Conservation (phyloP, 2,329 filamentous ascomycete species). For the Polytolypa hystricis region DNA sequence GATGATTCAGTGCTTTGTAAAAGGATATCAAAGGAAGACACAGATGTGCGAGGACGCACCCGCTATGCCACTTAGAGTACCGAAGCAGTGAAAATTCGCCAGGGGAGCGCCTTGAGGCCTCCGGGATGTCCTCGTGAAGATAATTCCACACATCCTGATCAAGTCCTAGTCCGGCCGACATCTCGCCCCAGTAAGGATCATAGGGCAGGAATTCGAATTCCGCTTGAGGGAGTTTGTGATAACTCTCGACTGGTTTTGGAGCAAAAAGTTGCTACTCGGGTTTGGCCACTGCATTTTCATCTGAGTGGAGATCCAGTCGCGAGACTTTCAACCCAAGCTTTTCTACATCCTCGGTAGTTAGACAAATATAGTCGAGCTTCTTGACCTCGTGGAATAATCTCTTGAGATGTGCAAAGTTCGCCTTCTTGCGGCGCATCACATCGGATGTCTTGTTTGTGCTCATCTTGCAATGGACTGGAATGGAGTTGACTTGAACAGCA, state of each 20-base stretch:
- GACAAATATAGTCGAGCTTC: background rate
- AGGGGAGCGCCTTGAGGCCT: background rate
- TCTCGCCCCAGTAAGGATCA: background rate
- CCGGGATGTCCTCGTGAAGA: background rate
- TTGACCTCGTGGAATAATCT: background rate
- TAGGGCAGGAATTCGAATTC: background rate
- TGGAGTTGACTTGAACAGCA: too few species aligned
- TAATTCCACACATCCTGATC: background rate
- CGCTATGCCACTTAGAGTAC: background rate
- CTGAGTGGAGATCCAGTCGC: background rate
- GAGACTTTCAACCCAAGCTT: background rate
- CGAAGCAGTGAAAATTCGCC: background rate
- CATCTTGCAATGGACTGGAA: too few species aligned
- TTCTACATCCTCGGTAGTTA: background rate
- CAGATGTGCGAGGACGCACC: background rate
- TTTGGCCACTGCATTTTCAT: background rate
- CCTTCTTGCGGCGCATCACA: background rate
- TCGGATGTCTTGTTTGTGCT: background rate
- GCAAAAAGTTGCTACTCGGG: background rate
- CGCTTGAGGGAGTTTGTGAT: background rate
- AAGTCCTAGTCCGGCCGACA: background rate
- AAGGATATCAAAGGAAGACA: background rate
- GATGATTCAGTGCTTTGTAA: background rate
- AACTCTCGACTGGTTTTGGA: background rate
- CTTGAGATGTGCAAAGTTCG: background rate